phyloP scores from a whole-genome alignment of 2,329 filamentous ascomycete genomes.

The Nectriaceae sp. region DNA sequence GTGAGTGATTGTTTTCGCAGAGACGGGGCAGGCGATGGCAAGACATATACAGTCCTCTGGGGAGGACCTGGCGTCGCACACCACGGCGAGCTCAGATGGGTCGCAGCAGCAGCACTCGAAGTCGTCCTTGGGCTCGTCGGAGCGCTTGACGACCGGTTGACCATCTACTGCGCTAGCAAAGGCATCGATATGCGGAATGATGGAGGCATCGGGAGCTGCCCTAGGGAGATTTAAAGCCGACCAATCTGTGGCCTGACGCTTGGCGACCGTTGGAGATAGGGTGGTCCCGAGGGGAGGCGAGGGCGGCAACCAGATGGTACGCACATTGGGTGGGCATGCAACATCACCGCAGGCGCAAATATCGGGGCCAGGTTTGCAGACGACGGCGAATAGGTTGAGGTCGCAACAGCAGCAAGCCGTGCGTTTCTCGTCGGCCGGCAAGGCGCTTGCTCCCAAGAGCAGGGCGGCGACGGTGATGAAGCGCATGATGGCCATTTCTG shows the following conservation, averaged over 20 bases:
- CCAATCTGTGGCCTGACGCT: not conserved
- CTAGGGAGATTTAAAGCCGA: too few species aligned
- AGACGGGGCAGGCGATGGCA: conserved; percentile 22
- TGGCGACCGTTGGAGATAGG: not conserved
- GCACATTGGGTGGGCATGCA: conserved; percentile 21
- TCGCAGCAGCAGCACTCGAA: conserved; percentile 28
- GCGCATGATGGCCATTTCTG: conserved; percentile 25
- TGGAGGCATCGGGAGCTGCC: not conserved
- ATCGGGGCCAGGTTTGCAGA: conserved; percentile 22
- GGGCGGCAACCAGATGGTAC: conserved; percentile 11
- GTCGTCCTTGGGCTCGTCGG: conserved; percentile 3
- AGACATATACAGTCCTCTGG: conserved; percentile 17
- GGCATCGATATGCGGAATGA: not conserved
- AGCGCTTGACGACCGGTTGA: too few species aligned
- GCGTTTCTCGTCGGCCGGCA: conserved; percentile 18
- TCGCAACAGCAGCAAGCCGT: conserved; percentile 39
- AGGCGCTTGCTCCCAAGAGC: conserved; percentile 20
- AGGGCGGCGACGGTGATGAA: conserved; percentile 24
- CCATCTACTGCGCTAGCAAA: not conserved
- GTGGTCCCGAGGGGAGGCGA: not conserved
- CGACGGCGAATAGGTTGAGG: conserved; percentile 20
- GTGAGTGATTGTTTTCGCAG: not conserved
- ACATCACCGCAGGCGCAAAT: conserved; percentile 31
- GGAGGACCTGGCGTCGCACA: conserved; percentile 12
- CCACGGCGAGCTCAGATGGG: conserved; percentile 5